phyloP scores from a whole-genome alignment of 2,329 filamentous ascomycete species.

The Colletotrichum somersetense region DNA sequence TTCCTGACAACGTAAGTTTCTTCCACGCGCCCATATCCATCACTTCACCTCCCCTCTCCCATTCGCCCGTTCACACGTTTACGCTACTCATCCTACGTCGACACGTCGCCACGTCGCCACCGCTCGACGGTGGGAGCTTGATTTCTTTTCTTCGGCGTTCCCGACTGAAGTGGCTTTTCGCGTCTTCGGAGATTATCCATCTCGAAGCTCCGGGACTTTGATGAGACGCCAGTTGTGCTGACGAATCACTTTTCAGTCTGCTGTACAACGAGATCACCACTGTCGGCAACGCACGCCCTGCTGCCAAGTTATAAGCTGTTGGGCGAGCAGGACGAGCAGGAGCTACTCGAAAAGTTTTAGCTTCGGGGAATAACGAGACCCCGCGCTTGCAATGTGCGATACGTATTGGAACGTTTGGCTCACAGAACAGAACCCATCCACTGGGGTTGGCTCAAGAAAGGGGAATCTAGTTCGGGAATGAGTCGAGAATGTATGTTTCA shows the following conservation, averaged over 20 bases:
- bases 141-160: constrained; percentile 4
- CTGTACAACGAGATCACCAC: constrained; percentile 91
- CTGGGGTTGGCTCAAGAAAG: neutral
- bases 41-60: neutral
- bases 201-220: neutral
- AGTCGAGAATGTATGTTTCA: constrained; percentile 6
- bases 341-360: neutral
- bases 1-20: constrained; percentile 84
- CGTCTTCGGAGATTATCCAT: constrained; percentile 8
- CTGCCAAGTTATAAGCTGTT: constrained; percentile 71
- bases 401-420: neutral
- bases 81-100: neutral
- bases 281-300: constrained; percentile 70
- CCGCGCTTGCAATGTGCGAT: neutral
- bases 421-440: neutral
- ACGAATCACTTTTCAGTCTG: constrained; percentile 64
- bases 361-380: neutral
- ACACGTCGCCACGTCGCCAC: neutral
- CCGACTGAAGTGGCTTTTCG: constrained; percentile 31
- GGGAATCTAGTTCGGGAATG: neutral
- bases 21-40: constrained; percentile 41
- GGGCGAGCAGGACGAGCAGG: neutral
- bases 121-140: neutral
- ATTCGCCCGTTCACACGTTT: neutral
- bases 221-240: constrained; percentile 25